Percentiles rank a stretch among this genome's conserved stretches.
phyloP scores from a whole-genome alignment of 1,284 basidiomycete genomes.

The Apiotrichum brassicae region DNA sequence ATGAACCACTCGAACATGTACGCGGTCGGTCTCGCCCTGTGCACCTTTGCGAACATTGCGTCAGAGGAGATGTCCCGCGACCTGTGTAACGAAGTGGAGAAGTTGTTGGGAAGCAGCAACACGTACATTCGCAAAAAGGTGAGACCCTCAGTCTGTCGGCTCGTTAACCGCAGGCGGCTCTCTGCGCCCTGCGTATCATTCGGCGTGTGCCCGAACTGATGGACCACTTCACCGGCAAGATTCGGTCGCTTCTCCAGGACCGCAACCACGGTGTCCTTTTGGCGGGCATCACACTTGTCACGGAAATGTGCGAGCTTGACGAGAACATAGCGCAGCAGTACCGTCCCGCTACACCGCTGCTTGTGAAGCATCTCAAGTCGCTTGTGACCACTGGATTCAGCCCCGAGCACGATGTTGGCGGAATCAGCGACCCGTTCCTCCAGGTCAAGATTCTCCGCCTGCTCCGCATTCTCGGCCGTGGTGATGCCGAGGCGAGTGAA shows the following conservation, averaged over 20 bases:
- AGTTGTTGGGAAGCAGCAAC: conserved; percentile 92
- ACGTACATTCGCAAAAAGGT: conserved; percentile 99
- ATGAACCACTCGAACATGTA: conserved; percentile 99
- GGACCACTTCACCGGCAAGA: conserved; percentile 84
- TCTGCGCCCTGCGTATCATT: conserved; percentile 93
- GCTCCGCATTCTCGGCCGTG: conserved; percentile 77
- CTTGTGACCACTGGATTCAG: conserved; percentile 95
- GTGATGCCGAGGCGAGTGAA: conserved; percentile 81
- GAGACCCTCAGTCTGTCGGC: conserved; percentile 14
- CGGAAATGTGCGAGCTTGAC: conserved; percentile 87
- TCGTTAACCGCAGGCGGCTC: conserved; percentile 64
- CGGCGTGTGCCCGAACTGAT: conserved; percentile 95
- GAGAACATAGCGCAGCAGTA: conserved; percentile 71
- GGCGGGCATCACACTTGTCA: conserved; percentile 87
- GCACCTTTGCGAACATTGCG: conserved; percentile 98
- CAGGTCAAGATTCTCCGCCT: conserved; percentile 97
- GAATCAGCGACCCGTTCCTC: conserved; percentile 97
- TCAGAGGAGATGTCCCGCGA: conserved; percentile 98
- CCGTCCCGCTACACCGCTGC: conserved; percentile 85
- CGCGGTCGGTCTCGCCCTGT: conserved; percentile 91
- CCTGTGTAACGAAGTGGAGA: conserved; percentile 94
- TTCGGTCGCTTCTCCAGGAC: conserved; percentile 86
- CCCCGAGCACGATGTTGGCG: conserved; percentile 98
- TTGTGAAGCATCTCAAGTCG: conserved; percentile 93
- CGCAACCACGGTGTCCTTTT: conserved; percentile 95